Percentiles rank a stretch among this genome's conserved stretches.
phyloP scores from a whole-genome alignment of 306 rosid genomes.

The Biancaea sappan region DNA sequence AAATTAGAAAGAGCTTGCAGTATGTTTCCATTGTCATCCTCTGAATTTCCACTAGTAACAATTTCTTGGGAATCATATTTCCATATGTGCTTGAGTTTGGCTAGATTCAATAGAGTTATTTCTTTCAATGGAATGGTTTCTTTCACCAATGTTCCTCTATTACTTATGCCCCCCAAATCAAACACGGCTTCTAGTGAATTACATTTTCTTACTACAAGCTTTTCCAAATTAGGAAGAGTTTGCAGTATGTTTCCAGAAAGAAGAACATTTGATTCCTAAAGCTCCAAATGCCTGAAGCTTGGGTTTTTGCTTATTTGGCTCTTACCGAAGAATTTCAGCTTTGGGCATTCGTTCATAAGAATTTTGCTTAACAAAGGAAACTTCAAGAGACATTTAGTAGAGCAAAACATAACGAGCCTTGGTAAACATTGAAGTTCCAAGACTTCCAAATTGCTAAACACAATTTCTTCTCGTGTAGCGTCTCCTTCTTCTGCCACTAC shows the following conservation, averaged over 20 bases:
- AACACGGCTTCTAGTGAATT: not conserved
- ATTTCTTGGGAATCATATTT: not conserved
- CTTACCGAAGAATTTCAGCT: not conserved
- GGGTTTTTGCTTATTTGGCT: too few relatives aligned
- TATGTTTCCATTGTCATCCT: too few relatives aligned
- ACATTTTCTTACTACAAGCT: slow-evolving; percentile 1
- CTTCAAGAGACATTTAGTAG: not conserved
- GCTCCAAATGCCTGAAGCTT: not conserved
- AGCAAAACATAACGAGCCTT: not conserved
- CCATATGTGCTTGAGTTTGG: not conserved
- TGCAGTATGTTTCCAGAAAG: not conserved
- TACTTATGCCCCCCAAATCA: not conserved
- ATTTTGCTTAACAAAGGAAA: not conserved
- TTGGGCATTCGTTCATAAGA: not conserved
- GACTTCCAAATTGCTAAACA: not conserved
- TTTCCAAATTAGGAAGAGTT: not conserved
- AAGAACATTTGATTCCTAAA: not conserved
- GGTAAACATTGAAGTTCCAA: not conserved
- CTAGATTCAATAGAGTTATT: not conserved
- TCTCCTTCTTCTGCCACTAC: not conserved
- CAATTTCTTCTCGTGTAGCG: not conserved
- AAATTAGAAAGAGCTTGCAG: too few relatives aligned
- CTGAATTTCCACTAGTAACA: not conserved
- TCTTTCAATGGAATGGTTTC: not conserved
- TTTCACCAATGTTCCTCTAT: not conserved